These are phyloP conservation scores for Gossypium laxum DNA, from an alignment of 441 rosid species.

Conservation along the genomic window DNA sequence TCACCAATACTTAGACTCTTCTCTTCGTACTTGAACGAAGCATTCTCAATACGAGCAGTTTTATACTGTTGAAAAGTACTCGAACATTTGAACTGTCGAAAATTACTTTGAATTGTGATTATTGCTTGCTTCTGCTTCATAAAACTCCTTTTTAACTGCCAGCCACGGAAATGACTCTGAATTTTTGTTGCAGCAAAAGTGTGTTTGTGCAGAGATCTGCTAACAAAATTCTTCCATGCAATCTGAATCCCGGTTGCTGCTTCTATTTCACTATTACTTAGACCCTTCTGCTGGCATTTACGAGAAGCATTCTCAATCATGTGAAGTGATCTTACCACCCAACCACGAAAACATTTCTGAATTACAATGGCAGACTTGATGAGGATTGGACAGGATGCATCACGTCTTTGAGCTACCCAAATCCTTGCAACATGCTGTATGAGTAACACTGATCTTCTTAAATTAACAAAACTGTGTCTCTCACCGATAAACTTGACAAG, in stretches of 20 bases:
- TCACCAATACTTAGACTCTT: conserved; percentile 15
- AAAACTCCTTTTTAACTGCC: conserved; percentile 19
- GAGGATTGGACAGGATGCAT: conserved; percentile 15
- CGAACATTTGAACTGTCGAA: conserved; percentile 13
- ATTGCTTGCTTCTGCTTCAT: conserved; percentile 29
- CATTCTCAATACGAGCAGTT: conserved; percentile 14
- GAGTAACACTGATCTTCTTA: conserved; percentile 35
- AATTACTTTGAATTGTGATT: conserved; percentile 35
- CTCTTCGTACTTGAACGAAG: conserved; percentile 12
- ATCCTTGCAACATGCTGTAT: conserved; percentile 55
- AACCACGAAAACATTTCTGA: conserved; percentile 25
- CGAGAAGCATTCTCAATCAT: conserved; percentile 9
- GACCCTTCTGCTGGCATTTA: conserved; percentile 12
- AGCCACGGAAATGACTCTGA: conserved; percentile 33
- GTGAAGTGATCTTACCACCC: conserved; percentile 20
- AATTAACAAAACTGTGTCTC: conserved; percentile 41
- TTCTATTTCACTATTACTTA: conserved; percentile 21
- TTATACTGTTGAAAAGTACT: background rate
- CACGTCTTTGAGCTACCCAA: conserved; percentile 29
- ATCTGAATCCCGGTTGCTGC: conserved; percentile 50
- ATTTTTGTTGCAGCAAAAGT: conserved; percentile 35
- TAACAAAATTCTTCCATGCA: conserved; percentile 37
- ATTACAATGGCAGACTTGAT: conserved; percentile 22
- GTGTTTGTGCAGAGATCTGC: conserved; percentile 20
- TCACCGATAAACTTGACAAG: conserved; percentile 35